Base-by-base conservation (phyloP, 441 rosid genomes). In the Erysimum cheiri region DNA sequence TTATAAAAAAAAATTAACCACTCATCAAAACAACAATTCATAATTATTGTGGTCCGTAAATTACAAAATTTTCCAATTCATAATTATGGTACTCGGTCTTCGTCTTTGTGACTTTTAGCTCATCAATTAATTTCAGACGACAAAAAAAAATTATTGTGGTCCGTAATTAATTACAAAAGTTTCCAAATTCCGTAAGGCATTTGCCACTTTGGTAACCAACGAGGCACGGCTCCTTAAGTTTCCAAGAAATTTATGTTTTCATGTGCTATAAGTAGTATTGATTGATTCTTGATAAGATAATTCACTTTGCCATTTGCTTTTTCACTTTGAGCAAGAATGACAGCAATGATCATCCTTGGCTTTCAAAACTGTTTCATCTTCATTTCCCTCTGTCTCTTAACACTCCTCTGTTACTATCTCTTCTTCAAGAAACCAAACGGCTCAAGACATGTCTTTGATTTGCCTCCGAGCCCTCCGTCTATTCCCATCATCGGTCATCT, bases 401-500 rank as follows among this genome's bases (percentile, higher is more conserved):
- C 56, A 53, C 10, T 54, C 56, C 56, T 71, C 31, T 71, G 28
- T 71, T 15, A 11, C 60, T 39, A 3, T 49, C 5, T 11, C 17
- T 24, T 60, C 43, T 49, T 40, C 53, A 70, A 70, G 68, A 60
- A 60, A 53, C 62, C 54, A 17, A 71, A 13, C 8, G 10, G 39
- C 10, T 35, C 11, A 35, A 35, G 39, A 31, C 33, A 11, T 48
- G 13, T 11, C n/a, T 26, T 4, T 15, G 43, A 58, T 19, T 11
- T 49, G 35, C 74, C 67, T 37, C 74, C 61, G 3, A 70, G 67
- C 37, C 74, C 74, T 70, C 74, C 67, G 13, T 58, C 72, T 29
- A 17, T 66, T 2, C 77, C 72, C 0, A 40, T 73, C 24, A 59
- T 73, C 11, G 77, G 77, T 39, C 72, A 73, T 60, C 36, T 58